Evolutionary conservation across 2,329 filamentous ascomycete species (phyloP), one percentile per base, ranked within the genome.

Genomic region (Apiospora marii): DNA sequence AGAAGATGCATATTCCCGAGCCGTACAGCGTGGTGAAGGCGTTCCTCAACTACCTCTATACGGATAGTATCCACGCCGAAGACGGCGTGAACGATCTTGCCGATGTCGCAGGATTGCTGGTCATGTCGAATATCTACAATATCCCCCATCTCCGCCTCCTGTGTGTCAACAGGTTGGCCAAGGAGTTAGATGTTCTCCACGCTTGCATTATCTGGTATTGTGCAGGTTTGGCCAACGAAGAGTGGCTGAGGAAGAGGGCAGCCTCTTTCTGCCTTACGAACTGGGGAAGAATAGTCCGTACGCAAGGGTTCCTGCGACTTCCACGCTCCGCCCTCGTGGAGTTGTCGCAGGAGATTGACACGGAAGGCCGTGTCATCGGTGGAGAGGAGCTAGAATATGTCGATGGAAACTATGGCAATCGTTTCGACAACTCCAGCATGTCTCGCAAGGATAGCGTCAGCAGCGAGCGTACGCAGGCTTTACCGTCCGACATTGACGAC

Each of bases 101-200:
- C 43, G 95, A 98, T 77, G 95, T 98, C 19, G 96, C 96, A 0
- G 96, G 96, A 12, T 91, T 99, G 82, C 88, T 99, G 3, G 96
- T 99, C 75, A 97, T 99, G 94, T 95, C 95, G 61, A 98, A 98
- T 81, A 94, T 98, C 67, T 99, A 99, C 84, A 96, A 98, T 80
- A 97, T 99, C 85, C 95, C 95, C 1, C 94, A 96, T 76, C 90
- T 99, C 34, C 93, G 96, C 27, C 89, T 98, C 10, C 88, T 98
- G 1, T 98, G 96, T 81, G 93, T 98, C 71, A 96, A 98, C 80
- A 91, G 96, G 12, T 88, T 99, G 4, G 92, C 93, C 72, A 93
- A 94, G 74, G 96, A 99, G 80, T 89, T 99, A 3, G 96, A 98
- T 80, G 93, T 98, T 51, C 94, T 97, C 73, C 95, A 98, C 79